Base-by-base conservation (phyloP, 352 stramenopile genomes). In the Thalassiosira livingstoniorum region DNA sequence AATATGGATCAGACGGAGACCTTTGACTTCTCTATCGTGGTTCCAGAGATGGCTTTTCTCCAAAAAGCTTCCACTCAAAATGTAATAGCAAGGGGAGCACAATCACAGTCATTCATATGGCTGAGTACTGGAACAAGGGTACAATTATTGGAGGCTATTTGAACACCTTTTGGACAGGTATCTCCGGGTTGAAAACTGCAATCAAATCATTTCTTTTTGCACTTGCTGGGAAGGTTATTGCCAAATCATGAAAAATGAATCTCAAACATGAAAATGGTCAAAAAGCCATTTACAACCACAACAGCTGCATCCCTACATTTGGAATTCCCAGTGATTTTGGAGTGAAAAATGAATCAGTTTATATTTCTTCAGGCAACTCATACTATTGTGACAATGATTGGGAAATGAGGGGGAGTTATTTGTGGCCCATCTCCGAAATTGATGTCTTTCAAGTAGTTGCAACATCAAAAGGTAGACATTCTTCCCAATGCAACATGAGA, bases 381-480 rank as follows among this genome's bases (percentile, higher is more conserved):
- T 35, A 60, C 54, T 0, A 27, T 25, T 11, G 0, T 34, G 11
- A 60, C 11, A 13, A 54, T 54, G 27, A 53, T 25, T n/a, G 47
- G 0, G 0, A 39, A 43, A 0, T 63, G 45, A 21, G 10, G 39
- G 4, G 21, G 32, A 45, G 29, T n/a, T 0, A 34, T 39, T 55
- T 21, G 1, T 21, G 43, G 7, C 37, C 34, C 5, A 82, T 82
- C 65, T 76, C 69, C 32, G 64, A 83, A 11, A 61, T 83, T 1
- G 75, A 83, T 66, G 75, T 77, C 4, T 83, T 81, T 45, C 51
- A 80, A 35, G 63, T 68, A 31, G 61, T 32, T 53, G 23, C 1
- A 74, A 60, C 13, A 4, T 21, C 23, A 23, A 0, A 37, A 66
- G 25, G 10, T 25, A 67, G 13, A 21, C 21, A 2, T 47, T 27